phyloP scores from a whole-genome alignment of 106 monocot species.

The Dendrobium catenatum region DNA sequence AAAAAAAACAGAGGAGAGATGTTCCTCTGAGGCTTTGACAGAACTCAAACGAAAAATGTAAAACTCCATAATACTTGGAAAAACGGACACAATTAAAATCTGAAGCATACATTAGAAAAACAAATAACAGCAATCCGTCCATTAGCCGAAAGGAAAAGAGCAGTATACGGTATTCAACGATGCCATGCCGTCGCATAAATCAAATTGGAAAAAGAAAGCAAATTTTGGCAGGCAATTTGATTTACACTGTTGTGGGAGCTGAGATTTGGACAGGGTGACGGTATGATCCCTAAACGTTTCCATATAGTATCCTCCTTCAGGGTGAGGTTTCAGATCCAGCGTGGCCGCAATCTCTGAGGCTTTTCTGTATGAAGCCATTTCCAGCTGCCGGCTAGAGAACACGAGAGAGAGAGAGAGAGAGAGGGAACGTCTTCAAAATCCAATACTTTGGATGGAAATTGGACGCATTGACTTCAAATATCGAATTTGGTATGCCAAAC shows the following conservation, averaged over 20 bases:
- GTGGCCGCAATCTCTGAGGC: conserved; percentile 51
- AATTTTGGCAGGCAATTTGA: not conserved
- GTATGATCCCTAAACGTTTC: conserved; percentile 81
- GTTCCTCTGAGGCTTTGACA: not conserved
- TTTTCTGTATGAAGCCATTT: conserved; percentile 31
- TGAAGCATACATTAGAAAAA: not conserved
- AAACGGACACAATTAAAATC: not conserved
- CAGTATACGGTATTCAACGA: not conserved
- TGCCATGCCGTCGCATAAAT: not conserved
- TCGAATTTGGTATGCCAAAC: not conserved
- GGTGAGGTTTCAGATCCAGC: conserved; percentile 79
- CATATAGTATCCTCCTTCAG: conserved; percentile 76
- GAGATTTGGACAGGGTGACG: conserved; percentile 58
- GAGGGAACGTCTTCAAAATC: not conserved
- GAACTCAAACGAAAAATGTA: not conserved
- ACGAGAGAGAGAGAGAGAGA: not conserved
- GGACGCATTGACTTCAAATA: not conserved
- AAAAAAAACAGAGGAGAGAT: not conserved
- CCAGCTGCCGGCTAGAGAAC: not conserved
- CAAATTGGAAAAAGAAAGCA: not conserved
- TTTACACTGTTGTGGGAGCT: conserved; percentile 82
- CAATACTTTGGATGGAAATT: not conserved
- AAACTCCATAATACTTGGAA: not conserved
- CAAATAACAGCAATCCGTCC: not conserved
- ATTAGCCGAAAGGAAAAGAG: not conserved